phyloP scores from a whole-genome alignment of 192 early-diverging fungal species.

The Coemansia sp. region DNA sequence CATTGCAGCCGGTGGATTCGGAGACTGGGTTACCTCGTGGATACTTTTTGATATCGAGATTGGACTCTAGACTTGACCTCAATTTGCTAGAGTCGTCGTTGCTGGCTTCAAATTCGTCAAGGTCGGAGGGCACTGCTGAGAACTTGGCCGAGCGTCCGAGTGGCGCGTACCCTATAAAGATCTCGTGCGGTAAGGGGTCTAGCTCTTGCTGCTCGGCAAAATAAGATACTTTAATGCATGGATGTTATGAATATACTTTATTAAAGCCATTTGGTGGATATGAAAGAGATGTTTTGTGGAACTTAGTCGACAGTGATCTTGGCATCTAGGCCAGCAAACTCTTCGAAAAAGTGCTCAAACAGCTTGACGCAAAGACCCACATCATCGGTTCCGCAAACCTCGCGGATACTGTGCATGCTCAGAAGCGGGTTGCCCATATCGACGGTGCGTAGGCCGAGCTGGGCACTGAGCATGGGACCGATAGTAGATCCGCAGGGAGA shows the following conservation, averaged over 20 bases:
- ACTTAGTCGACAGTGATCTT: constrained; percentile 52
- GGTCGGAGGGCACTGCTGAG: background rate
- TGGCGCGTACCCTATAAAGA: constrained; percentile 34
- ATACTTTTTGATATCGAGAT: constrained; percentile 76
- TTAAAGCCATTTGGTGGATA: background rate
- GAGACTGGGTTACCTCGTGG: constrained; percentile 83
- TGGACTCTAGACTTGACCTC: constrained; percentile 22
- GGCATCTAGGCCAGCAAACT: constrained; percentile 57
- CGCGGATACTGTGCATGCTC: constrained; percentile 97
- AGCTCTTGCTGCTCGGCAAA: constrained; percentile 36
- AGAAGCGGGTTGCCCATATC: constrained; percentile 96
- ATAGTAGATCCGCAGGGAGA: constrained; percentile 95
- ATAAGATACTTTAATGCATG: background rate
- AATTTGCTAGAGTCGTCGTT: background rate
- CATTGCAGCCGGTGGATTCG: constrained; percentile 78
- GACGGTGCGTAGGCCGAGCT: constrained; percentile 93
- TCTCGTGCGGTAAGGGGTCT: constrained; percentile 34
- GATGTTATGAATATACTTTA: background rate
- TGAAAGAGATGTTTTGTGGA: too few species aligned
- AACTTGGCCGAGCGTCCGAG: constrained; percentile 40
- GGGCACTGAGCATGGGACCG: constrained; percentile 93
- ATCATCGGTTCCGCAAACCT: constrained; percentile 87
- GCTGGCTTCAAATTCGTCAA: background rate
- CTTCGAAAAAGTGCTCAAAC: constrained; percentile 66
- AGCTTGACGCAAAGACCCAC: constrained; percentile 81